phyloP scores from a whole-genome alignment of 768 basidiomycete species.

The Russula vinacea region DNA sequence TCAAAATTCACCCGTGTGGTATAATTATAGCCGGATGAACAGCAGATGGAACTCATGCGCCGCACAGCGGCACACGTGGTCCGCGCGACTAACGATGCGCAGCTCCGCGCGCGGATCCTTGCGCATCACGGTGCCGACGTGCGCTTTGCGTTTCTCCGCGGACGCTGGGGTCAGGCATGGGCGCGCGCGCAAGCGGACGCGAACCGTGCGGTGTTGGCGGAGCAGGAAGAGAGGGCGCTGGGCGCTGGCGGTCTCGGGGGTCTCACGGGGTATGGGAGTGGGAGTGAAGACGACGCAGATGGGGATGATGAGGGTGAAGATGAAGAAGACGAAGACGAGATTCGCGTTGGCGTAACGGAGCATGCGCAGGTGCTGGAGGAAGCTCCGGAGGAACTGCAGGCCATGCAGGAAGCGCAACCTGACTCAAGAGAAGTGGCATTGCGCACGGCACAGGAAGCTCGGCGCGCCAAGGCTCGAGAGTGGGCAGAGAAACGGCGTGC shows the following conservation, averaged over 20 bases:
- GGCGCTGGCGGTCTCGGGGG: constrained; percentile 43
- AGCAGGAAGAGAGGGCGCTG: constrained; percentile 30
- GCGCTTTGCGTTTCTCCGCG: constrained; percentile 78
- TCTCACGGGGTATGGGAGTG: constrained; percentile 52
- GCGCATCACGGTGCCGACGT: constrained; percentile 78
- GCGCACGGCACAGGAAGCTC: constrained; percentile 42
- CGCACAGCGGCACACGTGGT: constrained; percentile 69
- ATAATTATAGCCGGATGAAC: constrained; percentile 51
- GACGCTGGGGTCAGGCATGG: constrained; percentile 72
- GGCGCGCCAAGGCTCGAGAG: constrained; percentile 54
- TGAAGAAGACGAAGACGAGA: constrained; percentile 11
- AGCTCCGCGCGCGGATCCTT: constrained; percentile 85
- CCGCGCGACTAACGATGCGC: constrained; percentile 70
- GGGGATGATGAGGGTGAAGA: neutral
- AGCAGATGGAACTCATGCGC: constrained; percentile 63
- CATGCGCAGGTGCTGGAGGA: neutral
- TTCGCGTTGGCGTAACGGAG: constrained; percentile 25
- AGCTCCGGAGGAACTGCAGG: neutral
- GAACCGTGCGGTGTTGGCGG: constrained; percentile 33
- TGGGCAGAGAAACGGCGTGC: constrained; percentile 55
- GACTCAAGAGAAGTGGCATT: constrained; percentile 2
- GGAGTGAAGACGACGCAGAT: constrained; percentile 32
- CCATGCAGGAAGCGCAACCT: neutral
- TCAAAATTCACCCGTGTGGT: too few relatives aligned
- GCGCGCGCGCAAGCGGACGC: constrained; percentile 48